Evolutionary conservation across 2,329 filamentous ascomycete species (phyloP).

Genomic region (Juglanconis sp.): DNA sequence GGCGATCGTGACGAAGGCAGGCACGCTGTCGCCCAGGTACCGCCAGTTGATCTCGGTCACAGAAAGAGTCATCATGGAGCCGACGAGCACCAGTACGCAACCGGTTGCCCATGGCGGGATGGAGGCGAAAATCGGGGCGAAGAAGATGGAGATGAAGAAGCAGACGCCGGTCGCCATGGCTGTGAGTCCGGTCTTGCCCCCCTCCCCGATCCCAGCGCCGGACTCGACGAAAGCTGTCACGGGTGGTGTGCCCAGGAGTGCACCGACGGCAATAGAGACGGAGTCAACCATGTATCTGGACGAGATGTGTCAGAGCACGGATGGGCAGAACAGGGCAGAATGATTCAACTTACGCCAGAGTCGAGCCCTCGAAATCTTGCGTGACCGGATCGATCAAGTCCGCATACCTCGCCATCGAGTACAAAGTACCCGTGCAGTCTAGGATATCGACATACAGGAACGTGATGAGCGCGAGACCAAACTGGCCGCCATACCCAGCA

Average conservation of each 20-base stretch:
- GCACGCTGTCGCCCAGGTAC: slow-evolving; percentile 79
- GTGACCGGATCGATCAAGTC: slow-evolving; percentile 77
- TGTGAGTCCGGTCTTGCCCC: slow-evolving; percentile 69
- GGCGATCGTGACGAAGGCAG: slow-evolving; percentile 78
- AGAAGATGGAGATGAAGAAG: slow-evolving; percentile 71
- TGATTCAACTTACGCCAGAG: slow-evolving; percentile 51
- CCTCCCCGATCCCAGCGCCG: slow-evolving; percentile 72
- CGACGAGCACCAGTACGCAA: slow-evolving; percentile 75
- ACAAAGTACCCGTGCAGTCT: slow-evolving; percentile 81
- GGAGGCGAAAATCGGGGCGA: slow-evolving; percentile 72
- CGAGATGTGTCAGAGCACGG: background rate
- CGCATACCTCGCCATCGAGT: slow-evolving; percentile 84
- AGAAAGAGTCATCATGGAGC: slow-evolving; percentile 79
- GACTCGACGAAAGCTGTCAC: slow-evolving; percentile 75
- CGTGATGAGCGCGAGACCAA: slow-evolving; percentile 79
- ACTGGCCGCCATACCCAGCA: slow-evolving; percentile 65
- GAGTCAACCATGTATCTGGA: slow-evolving; percentile 72
- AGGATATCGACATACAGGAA: slow-evolving; percentile 91
- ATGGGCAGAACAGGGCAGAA: background rate
- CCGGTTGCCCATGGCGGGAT: slow-evolving; percentile 78
- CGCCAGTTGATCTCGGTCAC: slow-evolving; percentile 85
- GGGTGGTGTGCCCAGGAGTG: slow-evolving; percentile 66
- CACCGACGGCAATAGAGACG: slow-evolving; percentile 72
- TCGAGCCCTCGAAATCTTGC: slow-evolving; percentile 83
- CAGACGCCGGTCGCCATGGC: slow-evolving; percentile 66